Evolutionary conservation across 805 yeast species (phyloP).

Genomic region (Lachancea cidri): DNA sequence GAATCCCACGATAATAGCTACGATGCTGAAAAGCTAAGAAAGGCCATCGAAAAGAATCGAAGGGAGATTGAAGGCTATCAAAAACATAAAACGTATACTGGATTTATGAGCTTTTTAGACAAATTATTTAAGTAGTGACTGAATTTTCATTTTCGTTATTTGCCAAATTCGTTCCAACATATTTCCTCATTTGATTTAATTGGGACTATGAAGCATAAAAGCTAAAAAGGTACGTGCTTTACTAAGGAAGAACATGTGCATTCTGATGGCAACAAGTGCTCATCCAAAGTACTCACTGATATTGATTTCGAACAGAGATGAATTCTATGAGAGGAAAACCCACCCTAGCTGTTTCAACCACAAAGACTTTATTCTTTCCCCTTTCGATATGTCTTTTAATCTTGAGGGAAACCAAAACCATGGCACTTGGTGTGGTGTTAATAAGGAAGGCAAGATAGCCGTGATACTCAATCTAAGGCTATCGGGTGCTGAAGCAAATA

Average conservation of each 20-base stretch:
- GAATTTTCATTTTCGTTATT: not conserved
- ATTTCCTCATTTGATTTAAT: not conserved
- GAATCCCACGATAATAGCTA: constrained; percentile 5
- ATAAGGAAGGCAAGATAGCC: constrained; percentile 54
- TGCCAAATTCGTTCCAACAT: not conserved
- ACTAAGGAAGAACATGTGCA: constrained; percentile 71
- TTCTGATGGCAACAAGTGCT: constrained; percentile 57
- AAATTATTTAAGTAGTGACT: constrained; percentile 22
- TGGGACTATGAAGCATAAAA: too few relatives aligned
- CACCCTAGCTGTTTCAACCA: constrained; percentile 43
- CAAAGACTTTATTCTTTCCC: constrained; percentile 45
- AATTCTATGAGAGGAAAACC: constrained; percentile 71
- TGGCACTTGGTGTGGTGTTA: constrained; percentile 91
- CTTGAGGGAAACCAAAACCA: constrained; percentile 45
- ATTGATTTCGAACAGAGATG: constrained; percentile 82
- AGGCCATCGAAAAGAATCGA: constrained; percentile 31
- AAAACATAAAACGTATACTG: constrained; percentile 19
- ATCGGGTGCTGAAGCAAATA: constrained; percentile 36
- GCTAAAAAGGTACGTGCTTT: too few relatives aligned
- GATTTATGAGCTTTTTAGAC: constrained; percentile 22
- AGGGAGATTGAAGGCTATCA: constrained; percentile 25
- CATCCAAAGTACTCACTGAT: constrained; percentile 75
- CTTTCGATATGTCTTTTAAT: constrained; percentile 56
- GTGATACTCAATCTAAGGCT: constrained; percentile 67
- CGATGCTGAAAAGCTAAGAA: constrained; percentile 22